A percentile compares a stretch with the other conserved stretches of the same genome.
phyloP scores from a whole-genome alignment of 2,329 filamentous ascomycete species.

The Cercospora sp. region DNA sequence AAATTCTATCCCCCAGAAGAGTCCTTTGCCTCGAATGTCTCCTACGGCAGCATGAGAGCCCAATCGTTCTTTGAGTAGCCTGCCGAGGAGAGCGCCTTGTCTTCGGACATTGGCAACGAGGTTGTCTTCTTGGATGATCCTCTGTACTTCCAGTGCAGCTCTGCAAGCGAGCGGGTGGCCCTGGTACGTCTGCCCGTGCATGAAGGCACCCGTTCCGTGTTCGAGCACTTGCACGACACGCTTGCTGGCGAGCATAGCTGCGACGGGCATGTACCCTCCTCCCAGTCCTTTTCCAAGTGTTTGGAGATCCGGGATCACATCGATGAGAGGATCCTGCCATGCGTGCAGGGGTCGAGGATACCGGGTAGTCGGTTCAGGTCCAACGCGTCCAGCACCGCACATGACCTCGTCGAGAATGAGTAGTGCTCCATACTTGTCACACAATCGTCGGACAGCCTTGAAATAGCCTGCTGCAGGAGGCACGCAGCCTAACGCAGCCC shows the following conservation, averaged over 20 bases:
- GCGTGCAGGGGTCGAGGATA: conserved; percentile 53
- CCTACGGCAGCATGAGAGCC: conserved; percentile 54
- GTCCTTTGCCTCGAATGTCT: conserved; percentile 60
- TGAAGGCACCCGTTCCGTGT: conserved; percentile 50
- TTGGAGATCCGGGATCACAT: conserved; percentile 63
- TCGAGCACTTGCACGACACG: conserved; percentile 54
- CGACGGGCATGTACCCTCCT: conserved; percentile 63
- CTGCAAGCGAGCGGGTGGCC: conserved; percentile 61
- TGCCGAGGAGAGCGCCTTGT: conserved; percentile 55
- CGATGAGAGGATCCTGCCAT: conserved; percentile 57
- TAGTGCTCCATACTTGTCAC: conserved; percentile 68
- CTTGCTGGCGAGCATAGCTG: conserved; percentile 57
- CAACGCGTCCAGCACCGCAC: conserved; percentile 64
- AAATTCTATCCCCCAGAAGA: conserved; percentile 62
- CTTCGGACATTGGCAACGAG: conserved; percentile 59
- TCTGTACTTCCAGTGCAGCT: conserved; percentile 63
- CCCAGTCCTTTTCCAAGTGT: conserved; percentile 67
- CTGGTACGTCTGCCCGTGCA: conserved; percentile 65
- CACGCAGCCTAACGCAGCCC: conserved; percentile 69
- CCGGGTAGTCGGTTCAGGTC: conserved; percentile 40
- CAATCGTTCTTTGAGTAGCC: conserved; percentile 48
- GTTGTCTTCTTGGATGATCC: conserved; percentile 57
- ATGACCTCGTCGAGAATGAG: conserved; percentile 80
- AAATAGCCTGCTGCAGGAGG: conserved; percentile 68
- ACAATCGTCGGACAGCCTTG: conserved; percentile 65